Evolutionary conservation across 176 grass and related monocot genomes (phyloP).

Genomic region (Aegilops longissima): DNA sequence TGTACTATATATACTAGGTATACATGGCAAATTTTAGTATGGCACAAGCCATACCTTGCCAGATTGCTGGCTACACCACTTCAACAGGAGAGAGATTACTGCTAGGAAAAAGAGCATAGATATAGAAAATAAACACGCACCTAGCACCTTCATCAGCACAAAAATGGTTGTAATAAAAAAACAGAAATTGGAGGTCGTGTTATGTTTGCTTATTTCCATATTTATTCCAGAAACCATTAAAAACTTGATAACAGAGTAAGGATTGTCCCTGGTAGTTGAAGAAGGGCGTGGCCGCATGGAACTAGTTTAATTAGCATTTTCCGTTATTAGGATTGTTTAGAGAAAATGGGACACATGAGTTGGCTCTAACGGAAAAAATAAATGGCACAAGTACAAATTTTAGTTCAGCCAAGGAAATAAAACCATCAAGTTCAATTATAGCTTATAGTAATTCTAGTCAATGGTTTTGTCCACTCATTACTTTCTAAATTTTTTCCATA

Average conservation of each 20-base stretch:
- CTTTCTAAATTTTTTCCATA: background rate
- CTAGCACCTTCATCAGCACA: background rate
- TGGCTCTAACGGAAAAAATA: background rate
- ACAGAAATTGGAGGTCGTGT: background rate
- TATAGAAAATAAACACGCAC: background rate
- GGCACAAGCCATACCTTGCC: too few relatives aligned
- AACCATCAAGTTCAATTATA: constrained; percentile 8
- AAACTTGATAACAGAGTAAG: background rate
- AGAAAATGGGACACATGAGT: background rate
- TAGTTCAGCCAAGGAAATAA: background rate
- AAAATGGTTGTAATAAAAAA: background rate
- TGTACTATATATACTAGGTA: too few relatives aligned
- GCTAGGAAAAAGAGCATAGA: background rate
- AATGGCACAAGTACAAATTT: background rate
- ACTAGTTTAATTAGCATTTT: background rate
- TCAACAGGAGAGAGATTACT: background rate
- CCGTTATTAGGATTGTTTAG: background rate
- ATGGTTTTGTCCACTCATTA: background rate
- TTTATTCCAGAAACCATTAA: background rate
- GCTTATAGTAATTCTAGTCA: background rate
- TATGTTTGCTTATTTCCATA: constrained; percentile 1
- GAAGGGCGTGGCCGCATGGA: background rate
- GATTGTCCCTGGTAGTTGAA: background rate
- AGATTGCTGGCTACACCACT: background rate
- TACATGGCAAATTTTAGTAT: too few relatives aligned